Percentiles rank a stretch among this genome's conserved stretches.
phyloP scores from a whole-genome alignment of 306 rosid species.

The Trifolium dubium region DNA sequence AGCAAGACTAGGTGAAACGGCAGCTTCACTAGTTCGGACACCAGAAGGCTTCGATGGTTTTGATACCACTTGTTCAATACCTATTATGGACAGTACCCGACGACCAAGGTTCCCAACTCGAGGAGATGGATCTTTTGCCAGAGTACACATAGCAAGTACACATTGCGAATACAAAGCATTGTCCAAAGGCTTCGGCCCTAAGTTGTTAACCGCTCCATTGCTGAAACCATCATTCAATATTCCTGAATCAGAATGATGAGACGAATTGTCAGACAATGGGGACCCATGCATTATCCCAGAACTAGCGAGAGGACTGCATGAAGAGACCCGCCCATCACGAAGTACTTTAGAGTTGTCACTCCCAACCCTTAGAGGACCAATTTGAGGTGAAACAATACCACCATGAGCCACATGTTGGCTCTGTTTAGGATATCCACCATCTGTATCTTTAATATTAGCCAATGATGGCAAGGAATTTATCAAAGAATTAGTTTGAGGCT shows the following conservation, averaged over 20 bases:
- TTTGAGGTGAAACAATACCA: slow-evolving; percentile 77
- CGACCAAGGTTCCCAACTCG: slow-evolving; percentile 92
- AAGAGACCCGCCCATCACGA: slow-evolving; percentile 80
- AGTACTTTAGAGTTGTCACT: slow-evolving; percentile 64
- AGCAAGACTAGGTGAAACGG: slow-evolving; percentile 60
- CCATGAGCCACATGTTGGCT: slow-evolving; percentile 63
- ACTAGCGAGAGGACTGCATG: slow-evolving; percentile 86
- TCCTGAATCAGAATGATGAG: slow-evolving; percentile 97
- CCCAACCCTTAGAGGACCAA: slow-evolving; percentile 85
- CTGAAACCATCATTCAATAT: slow-evolving; percentile 77
- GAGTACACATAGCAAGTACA: slow-evolving; percentile 83
- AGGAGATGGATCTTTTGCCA: slow-evolving; percentile 98
- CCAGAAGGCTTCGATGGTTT: slow-evolving; percentile 67
- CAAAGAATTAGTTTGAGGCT: slow-evolving; percentile 83
- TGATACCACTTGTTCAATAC: slow-evolving; percentile 91
- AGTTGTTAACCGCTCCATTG: slow-evolving; percentile 77
- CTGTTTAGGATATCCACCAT: slow-evolving; percentile 55
- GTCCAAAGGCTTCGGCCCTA: slow-evolving; percentile 71
- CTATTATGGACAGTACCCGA: slow-evolving; percentile 85
- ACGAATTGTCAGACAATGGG: slow-evolving; percentile 88
- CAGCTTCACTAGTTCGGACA: slow-evolving; percentile 57
- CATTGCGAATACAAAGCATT: slow-evolving; percentile 76
- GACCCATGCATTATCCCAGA: slow-evolving; percentile 95
- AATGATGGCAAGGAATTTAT: slow-evolving; percentile 79
- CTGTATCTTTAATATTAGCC: slow-evolving; percentile 67